A percentile compares a stretch with the other conserved stretches of the same genome.
These are phyloP conservation scores for Petunia axillaris DNA, from an alignment of 257 asterid species.

Conservation along the genomic window DNA sequence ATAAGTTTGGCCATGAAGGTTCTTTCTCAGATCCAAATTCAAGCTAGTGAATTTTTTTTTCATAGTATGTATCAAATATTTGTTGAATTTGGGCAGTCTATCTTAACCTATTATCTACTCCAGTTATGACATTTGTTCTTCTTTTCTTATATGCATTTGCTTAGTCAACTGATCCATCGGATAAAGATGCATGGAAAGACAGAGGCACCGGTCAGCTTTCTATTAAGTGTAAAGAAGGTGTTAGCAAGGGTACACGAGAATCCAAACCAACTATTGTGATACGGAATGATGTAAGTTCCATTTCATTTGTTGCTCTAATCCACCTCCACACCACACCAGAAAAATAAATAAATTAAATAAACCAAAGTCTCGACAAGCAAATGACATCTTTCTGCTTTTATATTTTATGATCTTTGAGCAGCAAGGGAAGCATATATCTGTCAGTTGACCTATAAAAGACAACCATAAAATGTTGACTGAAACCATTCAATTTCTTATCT, in stretches of 20 bases:
- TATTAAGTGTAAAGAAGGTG: conserved; percentile 90
- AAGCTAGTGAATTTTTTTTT: not conserved
- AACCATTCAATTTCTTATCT: not conserved
- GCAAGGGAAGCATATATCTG: not conserved
- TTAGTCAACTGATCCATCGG: conserved; percentile 82
- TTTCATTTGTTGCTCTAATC: not conserved
- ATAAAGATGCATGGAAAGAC: conserved; percentile 86
- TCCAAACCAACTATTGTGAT: conserved; percentile 87
- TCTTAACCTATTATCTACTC: not conserved
- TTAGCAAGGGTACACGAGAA: conserved; percentile 78
- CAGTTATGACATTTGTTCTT: not conserved
- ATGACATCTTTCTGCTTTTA: not conserved
- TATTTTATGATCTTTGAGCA: not conserved
- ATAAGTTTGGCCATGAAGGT: conserved; percentile 12
- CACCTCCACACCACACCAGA: not conserved
- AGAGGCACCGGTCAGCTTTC: conserved; percentile 87
- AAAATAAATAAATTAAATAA: not conserved
- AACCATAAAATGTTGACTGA: not conserved
- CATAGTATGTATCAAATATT: not conserved
- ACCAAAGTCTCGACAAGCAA: not conserved
- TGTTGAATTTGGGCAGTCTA: conserved; percentile 11
- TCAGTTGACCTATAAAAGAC: not conserved
- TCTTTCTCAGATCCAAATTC: conserved; percentile 4
- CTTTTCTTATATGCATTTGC: conserved; percentile 33
- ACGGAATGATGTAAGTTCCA: conserved; percentile 82